Base-by-base conservation (phyloP, 208 protist genomes). In the Tritrichomonas foetus region DNA sequence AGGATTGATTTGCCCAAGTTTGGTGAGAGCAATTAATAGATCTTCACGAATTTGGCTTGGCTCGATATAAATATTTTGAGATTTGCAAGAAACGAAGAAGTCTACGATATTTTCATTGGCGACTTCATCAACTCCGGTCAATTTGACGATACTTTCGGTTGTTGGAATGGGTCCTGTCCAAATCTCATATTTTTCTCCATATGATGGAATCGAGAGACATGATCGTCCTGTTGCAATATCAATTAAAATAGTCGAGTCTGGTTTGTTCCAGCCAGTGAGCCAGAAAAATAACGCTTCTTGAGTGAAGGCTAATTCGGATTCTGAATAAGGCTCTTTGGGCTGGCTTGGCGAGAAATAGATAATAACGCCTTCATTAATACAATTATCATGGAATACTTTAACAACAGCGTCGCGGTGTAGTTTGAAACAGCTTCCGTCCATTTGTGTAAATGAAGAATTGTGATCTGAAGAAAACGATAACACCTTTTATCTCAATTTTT, bases 211-310 rank as follows among this genome's bases (percentile, higher is more conserved):
- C 33, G 33, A 53, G 39, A 89, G 47, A 53, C 27, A 57, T 89
- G 78, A 61, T 39, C 57, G 41, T 20, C 78, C 78, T 0, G 47
- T 89, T n/a, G 41, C 16, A 30, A 89, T 89, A 47, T 89, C 78
- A 50, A 89, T 89, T 41, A 33, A 39, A 14, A 89, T 89, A 20
- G 14, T 27, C 13, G 78, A 33, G 27, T 89, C 47, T 33, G 78
- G 78, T 39, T 61, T 53, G 5, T n/a, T 27, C 78, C 78, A 89
- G 53, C 78, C 78, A 47, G 78, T 39, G 14, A 89, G 20, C 78
- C 78, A 89, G 16, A 47, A 89, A 47, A 89, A 89, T 1, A 89
- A 13, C 5, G 41, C 78, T 89, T 89, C 78, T 89, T 89, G 78
- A 57, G 25, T n/a, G 39, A 89, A 89, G 39, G 44, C 27, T 5